phyloP scores from a whole-genome alignment of 768 basidiomycete species.

The Tylopilus subfusipes region DNA sequence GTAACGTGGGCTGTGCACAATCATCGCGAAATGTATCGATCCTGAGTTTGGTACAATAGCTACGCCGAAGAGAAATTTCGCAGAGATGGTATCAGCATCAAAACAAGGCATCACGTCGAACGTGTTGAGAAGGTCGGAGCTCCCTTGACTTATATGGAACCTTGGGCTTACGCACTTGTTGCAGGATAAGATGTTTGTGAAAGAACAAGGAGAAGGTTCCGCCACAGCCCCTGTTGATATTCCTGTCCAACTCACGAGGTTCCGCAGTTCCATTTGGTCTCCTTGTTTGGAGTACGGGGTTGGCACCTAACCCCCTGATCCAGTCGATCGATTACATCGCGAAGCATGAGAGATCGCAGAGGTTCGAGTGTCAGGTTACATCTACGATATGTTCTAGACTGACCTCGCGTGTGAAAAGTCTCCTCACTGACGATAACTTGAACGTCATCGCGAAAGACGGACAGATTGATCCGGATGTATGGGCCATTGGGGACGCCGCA shows the following conservation, averaged over 20 bases:
- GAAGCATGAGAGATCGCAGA: constrained; percentile 58
- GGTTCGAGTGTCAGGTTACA: constrained; percentile 30
- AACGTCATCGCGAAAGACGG: constrained; percentile 57
- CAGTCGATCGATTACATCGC: constrained; percentile 52
- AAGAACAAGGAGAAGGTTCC: constrained; percentile 67
- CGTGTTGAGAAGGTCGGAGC: constrained; percentile 53
- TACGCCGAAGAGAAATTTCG: constrained; percentile 69
- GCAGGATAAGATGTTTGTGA: constrained; percentile 65
- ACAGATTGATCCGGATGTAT: constrained; percentile 62
- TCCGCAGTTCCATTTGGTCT: constrained; percentile 71
- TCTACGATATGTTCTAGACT: constrained; percentile 31
- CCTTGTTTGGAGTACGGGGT: constrained; percentile 85
- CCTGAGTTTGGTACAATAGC: constrained; percentile 30
- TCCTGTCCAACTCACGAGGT: constrained; percentile 3
- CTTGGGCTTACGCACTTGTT: constrained; percentile 5
- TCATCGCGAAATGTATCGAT: constrained; percentile 1
- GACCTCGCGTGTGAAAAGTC: constrained; percentile 25
- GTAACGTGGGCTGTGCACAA: constrained; percentile 42
- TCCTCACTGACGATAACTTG: constrained; percentile 54
- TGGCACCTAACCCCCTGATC: constrained; percentile 79
- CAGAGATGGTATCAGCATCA: constrained; percentile 70
- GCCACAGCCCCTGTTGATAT: constrained; percentile 4
- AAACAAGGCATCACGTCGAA: constrained; percentile 72
- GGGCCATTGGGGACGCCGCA: constrained; percentile 79
- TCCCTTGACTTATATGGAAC: constrained; percentile 6